Evolutionary conservation across 1,284 basidiomycete species (phyloP), one percentile per base, ranked within the genome.

Genomic region (Microbotryum intermedium): DNA sequence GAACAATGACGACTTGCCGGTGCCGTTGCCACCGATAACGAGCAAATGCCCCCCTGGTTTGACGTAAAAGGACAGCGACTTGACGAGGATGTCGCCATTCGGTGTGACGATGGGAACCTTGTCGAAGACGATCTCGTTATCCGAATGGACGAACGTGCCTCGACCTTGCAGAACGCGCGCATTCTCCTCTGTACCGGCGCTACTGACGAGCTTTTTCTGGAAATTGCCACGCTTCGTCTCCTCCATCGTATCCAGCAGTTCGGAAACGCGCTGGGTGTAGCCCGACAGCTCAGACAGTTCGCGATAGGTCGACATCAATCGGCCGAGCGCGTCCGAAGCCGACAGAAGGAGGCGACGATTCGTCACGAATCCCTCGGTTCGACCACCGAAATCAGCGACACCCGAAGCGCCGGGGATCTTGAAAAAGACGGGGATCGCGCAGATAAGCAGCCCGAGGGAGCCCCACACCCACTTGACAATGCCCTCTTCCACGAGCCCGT

Each of bases 71-170:
- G 84, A 90, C 73, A 98, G 77, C 68, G 72, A 71, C 62, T 72
- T 69, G 55, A 98, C 82, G 16, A 98, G 80, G 21, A 97, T 83
- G 71, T 97, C 92, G 13, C 94, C 94, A 69, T 95, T 97, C 2
- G 94, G 94, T 11, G 90, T 93, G 47, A 97, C 87, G 63, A 98
- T 92, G 0, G 94, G 94, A 1, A 98, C 94, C 61, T 86, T 81
- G 70, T 93, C 86, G 69, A 98, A 97, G 52, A 85, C 80, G 71
- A 98, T 95, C 65, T 90, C 86, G 30, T 73, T 72, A 6, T 91
- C 87, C 0, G 88, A 87, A 68, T 88, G 84, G 45, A 90, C 79
- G 44, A 95, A 80, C 67, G 84, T 76, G 3, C 94, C 94, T 43
- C 88, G 82, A 6, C 87, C 83, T 63, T 81, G 80, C 30, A 97